phyloP scores from a whole-genome alignment of 2,329 filamentous ascomycete species.

The Pseudohalonectria lignicola region DNA sequence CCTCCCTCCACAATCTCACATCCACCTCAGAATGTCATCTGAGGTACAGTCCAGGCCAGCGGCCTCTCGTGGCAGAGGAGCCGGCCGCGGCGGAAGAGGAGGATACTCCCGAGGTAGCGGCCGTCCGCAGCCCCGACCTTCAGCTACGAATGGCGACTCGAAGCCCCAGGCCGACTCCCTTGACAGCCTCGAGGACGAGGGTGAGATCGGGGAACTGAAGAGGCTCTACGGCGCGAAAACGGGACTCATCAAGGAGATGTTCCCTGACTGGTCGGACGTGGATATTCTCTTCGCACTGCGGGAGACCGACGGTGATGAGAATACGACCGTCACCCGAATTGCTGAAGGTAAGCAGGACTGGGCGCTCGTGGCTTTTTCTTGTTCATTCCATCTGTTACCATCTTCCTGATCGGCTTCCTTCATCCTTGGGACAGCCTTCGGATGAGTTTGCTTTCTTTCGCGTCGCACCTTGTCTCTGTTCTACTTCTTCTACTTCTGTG shows the following conservation, averaged over 20 bases:
- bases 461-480: no score
- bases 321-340: conserved; percentile 66
- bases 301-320: conserved; percentile 73
- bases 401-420: conserved; percentile 1
- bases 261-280: conserved; percentile 89
- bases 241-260: conserved; percentile 78
- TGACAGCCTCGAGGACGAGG: conserved; percentile 63
- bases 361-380: conserved; percentile 2
- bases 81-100: conserved; percentile 74
- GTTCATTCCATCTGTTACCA: background rate
- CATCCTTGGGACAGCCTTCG: no score
- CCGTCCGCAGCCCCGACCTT: conserved; percentile 47
- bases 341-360: conserved; percentile 57
- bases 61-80: conserved; percentile 81
- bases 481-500: no score
- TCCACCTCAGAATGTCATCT: conserved; percentile 72
- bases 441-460: no score
- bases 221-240: conserved; percentile 77
- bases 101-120: conserved; percentile 63
- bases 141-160: conserved; percentile 67
- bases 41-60: conserved; percentile 80
- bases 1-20: conserved; percentile 11
- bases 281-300: conserved; percentile 88
- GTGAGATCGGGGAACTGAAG: conserved; percentile 85
- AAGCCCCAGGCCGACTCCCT: conserved; percentile 45